A percentile compares a stretch with the other conserved stretches of the same genome.
Conservation (phyloP, 495 filamentous ascomycete species). For the Tetracladium setigerum region DNA sequence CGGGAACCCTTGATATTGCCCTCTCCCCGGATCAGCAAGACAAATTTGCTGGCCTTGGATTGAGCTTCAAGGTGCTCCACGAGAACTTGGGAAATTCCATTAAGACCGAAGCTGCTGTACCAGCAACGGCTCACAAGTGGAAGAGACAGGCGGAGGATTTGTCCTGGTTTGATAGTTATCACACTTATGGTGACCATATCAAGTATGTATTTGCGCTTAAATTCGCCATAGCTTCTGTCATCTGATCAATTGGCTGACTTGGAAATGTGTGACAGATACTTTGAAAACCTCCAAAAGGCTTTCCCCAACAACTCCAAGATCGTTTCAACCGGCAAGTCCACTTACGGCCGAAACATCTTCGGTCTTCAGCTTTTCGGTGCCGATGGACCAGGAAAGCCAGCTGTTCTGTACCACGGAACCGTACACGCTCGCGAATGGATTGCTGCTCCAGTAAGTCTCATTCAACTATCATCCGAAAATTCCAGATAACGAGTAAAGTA, state of each 20-base stretch:
- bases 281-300: conserved; percentile 38
- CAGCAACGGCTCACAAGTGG: not conserved
- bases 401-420: conserved; percentile 50
- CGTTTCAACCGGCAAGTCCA: conserved; percentile 39
- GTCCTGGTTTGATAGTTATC: not conserved
- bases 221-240: not conserved
- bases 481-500: not conserved
- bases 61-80: not conserved
- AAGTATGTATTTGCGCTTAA: not conserved
- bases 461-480: no score
- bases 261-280: conserved; percentile 44
- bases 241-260: not conserved
- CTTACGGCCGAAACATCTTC: conserved; percentile 41
- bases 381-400: conserved; percentile 45
- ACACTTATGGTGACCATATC: not conserved
- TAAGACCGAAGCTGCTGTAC: not conserved
- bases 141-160: not conserved
- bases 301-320: conserved; percentile 45
- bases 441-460: conserved; percentile 31
- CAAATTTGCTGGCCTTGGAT: not conserved
- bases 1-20: not conserved
- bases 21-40: not conserved
- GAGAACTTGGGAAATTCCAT: not conserved
- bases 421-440: conserved; percentile 61
- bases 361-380: conserved; percentile 52